A percentile compares a stretch with the other conserved stretches of the same genome.
These are phyloP conservation scores for Macrophomina tecta DNA, from an alignment of 2,329 filamentous ascomycete genomes.

Conservation along the genomic window DNA sequence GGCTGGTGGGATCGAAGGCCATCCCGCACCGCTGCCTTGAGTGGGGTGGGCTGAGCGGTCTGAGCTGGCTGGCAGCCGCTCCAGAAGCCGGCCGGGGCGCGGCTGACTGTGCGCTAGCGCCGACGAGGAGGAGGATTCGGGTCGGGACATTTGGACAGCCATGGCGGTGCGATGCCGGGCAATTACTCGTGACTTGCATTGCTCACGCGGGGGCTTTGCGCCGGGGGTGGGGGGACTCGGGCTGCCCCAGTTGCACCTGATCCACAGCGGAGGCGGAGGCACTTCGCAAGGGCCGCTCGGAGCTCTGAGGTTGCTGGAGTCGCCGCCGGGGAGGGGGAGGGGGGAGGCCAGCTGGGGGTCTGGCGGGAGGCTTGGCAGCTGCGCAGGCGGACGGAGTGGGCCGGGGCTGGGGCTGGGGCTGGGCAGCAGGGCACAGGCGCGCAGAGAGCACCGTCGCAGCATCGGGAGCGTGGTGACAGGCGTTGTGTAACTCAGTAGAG, in stretches of 20 bases:
- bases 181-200: not conserved
- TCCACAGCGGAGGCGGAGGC: not conserved
- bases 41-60: conserved; percentile 4
- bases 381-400: not conserved
- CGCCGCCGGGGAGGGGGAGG: not conserved
- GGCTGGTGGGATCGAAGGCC: not conserved
- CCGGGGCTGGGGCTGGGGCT: too few relatives aligned
- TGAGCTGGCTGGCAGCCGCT: conserved; percentile 13
- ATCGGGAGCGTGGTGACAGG: conserved; percentile 8
- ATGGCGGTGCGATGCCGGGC: not conserved
- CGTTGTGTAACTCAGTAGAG: conserved; percentile 1
- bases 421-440: too few relatives aligned
- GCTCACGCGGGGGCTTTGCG: conserved; percentile 8
- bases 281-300: too few relatives aligned
- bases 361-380: not conserved
- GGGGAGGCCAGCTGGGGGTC: not conserved
- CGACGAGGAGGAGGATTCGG: not conserved
- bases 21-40: conserved; percentile 3
- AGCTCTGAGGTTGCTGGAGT: not conserved
- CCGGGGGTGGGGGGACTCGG: not conserved
- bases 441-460: conserved; percentile 5
- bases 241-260: not conserved
- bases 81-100: conserved; percentile 6
- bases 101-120: conserved; percentile 20
- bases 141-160: not conserved